Evolutionary conservation across 345 rosid genomes (phyloP).

Genomic region (Abelmoschus esculentus): DNA sequence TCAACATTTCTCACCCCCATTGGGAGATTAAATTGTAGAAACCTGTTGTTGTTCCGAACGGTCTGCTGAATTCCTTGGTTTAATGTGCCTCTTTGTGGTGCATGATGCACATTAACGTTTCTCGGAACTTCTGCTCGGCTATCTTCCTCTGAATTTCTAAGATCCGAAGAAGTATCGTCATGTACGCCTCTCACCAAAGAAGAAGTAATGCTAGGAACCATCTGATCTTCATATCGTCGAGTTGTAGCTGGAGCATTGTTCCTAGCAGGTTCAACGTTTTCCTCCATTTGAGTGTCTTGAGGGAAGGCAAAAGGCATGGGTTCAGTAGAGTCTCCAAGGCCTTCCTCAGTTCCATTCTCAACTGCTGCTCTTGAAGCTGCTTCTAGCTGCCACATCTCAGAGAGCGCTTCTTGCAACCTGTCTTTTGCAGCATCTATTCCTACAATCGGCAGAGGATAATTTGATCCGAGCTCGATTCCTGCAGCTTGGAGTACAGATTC

Average conservation of each 20-base stretch:
- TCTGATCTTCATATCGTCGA: slow-evolving; percentile 79
- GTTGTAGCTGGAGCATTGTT: slow-evolving; percentile 33
- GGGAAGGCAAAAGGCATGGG: slow-evolving; percentile 64
- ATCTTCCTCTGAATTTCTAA: slow-evolving; percentile 43
- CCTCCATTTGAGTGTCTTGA: slow-evolving; percentile 64
- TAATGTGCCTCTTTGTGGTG: slow-evolving; percentile 36
- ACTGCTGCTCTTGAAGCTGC: slow-evolving; percentile 93
- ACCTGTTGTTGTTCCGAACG: slow-evolving; percentile 21
- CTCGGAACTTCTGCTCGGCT: slow-evolving; percentile 89
- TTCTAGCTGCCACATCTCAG: slow-evolving; percentile 89
- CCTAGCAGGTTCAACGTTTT: slow-evolving; percentile 46
- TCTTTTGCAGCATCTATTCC: slow-evolving; percentile 74
- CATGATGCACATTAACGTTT: slow-evolving; percentile 44
- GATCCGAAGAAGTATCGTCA: slow-evolving; percentile 56
- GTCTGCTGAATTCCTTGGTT: slow-evolving; percentile 31
- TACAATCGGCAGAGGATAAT: slow-evolving; percentile 84
- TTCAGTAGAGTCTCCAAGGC: slow-evolving; percentile 90
- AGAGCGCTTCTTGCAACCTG: slow-evolving; percentile 77
- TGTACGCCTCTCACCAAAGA: slow-evolving; percentile 66
- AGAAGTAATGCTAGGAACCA: slow-evolving; percentile 94
- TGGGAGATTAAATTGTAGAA: slow-evolving; percentile 35
- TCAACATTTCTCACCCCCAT: slow-evolving; percentile 47
- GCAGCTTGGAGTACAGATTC: slow-evolving; percentile 91
- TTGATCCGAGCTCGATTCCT: slow-evolving; percentile 94
- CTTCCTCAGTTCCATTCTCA: slow-evolving; percentile 94